Conservation (phyloP, 768 basidiomycete species). For the Glaciozyma antarctica region DNA sequence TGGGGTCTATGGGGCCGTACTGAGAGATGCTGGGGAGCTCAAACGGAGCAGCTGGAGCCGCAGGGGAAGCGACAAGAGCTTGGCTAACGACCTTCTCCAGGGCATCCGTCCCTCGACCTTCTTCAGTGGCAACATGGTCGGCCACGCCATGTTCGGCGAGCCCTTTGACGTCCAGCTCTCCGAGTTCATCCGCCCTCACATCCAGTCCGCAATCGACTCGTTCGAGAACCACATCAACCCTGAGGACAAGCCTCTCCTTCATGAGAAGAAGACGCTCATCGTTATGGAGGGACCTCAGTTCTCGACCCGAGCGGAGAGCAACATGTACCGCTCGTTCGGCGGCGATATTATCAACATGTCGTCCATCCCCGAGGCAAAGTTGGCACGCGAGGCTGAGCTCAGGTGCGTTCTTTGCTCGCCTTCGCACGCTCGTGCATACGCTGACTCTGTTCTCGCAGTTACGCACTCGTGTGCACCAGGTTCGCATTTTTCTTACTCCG, state of each 20-base stretch:
- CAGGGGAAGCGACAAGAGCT: not conserved
- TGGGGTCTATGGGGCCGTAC: no score
- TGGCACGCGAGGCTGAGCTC: conserved; percentile 88
- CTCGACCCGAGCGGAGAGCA: conserved; percentile 91
- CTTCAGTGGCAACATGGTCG: conserved; percentile 68
- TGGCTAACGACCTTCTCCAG: conserved; percentile 5
- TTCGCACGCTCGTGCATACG: not conserved
- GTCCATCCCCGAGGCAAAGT: conserved; percentile 89
- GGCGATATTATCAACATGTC: conserved; percentile 96
- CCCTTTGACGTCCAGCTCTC: conserved; percentile 47
- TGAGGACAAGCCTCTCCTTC: conserved; percentile 43
- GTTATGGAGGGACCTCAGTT: conserved; percentile 95
- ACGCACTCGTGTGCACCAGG: conserved; percentile 65
- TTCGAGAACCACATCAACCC: conserved; percentile 45
- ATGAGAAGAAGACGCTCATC: conserved; percentile 73
- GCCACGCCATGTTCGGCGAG: conserved; percentile 84
- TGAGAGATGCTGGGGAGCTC: no score
- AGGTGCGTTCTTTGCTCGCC: conserved; percentile 47
- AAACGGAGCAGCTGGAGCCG: no score
- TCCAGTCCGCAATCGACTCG: conserved; percentile 52
- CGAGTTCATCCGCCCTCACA: conserved; percentile 55
- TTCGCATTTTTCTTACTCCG: not conserved
- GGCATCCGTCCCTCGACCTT: conserved; percentile 78
- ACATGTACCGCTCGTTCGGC: conserved; percentile 88
- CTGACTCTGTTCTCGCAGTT: conserved; percentile 46